Base-by-base conservation (phyloP, 2,329 filamentous ascomycete species). In the Didymella segeticola region DNA sequence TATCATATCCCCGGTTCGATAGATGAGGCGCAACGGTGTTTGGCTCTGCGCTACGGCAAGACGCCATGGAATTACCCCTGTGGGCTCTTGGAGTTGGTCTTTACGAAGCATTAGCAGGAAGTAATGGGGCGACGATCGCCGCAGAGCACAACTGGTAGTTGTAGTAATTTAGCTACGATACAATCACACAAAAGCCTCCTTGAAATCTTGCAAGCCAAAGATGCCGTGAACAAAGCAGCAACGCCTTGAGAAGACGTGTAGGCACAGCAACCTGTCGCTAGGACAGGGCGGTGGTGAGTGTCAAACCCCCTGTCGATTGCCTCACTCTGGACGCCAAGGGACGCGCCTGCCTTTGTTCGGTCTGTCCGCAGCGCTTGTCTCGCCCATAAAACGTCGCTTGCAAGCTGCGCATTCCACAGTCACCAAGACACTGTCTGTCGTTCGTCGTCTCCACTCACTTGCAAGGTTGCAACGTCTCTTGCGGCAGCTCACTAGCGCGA, bases 401-500 rank as follows among this genome's bases (percentile, higher is more conserved):
- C 37, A 36, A 42, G 45, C 39, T 53, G 26, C 30, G 10, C 22
- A 22, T 54, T 30, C 34, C 29, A 23, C 39, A 11, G 12, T 34
- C 45, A 43, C 14, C 41, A 20, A 45, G 27, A 43, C 30, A 46
- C 20, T 31, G 20, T 42, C 31, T 39, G 15, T 47, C 45, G 27
- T 45, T 29, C 31, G 43, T 12, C 27, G 51, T 53, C 60, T 57
- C 63, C 63, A 67, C 62, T 61, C 51, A 56, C 56, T 54, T 64
- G 23, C 51, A 54, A 54, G 51, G 51, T 54, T 54, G 58, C 65
- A 55, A 57, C 59, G 47, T 51, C 47, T 30, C 51, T 47, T 58
- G 52, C 52, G 49, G 48, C 54, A 43, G 54, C 46, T 39, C 37
- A 47, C 43, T 69, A 69, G 69, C 68, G 68, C 55, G 59, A 56